These are phyloP conservation scores for Alternaria alternata DNA, from an alignment of 2,329 filamentous ascomycete species.

Conservation along the genomic window DNA sequence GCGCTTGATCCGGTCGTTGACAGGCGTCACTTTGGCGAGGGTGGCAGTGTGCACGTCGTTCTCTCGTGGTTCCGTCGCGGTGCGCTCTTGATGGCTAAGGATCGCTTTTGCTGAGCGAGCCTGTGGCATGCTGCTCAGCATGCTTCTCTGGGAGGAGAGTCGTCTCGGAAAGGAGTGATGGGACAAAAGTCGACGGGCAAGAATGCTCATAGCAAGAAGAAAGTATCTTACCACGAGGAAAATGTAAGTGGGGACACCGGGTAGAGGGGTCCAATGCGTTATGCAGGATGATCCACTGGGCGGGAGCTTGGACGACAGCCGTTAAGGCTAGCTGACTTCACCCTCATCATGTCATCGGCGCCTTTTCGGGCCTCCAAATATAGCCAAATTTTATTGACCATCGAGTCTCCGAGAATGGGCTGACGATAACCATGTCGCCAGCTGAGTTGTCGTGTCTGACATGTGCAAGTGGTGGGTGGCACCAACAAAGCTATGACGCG, in stretches of 20 bases:
- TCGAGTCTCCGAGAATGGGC: not conserved
- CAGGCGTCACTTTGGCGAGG: constrained; percentile 66
- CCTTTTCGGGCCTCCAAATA: constrained; percentile 4
- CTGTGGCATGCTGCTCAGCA: constrained; percentile 42
- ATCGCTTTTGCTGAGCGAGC: constrained; percentile 41
- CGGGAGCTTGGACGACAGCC: constrained; percentile 23
- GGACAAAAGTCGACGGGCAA: constrained; percentile 22
- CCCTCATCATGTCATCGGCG: constrained; percentile 3
- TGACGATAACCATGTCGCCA: not conserved
- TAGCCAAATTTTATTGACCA: not conserved
- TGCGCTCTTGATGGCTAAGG: constrained; percentile 71
- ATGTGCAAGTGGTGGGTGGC: constrained; percentile 4
- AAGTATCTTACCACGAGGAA: constrained; percentile 25
- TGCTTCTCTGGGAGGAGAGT: constrained; percentile 24
- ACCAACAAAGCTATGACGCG: constrained; percentile 17
- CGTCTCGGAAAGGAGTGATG: constrained; percentile 17
- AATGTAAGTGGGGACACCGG: constrained; percentile 26
- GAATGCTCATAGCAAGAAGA: constrained; percentile 26
- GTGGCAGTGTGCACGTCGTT: constrained; percentile 69
- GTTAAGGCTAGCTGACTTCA: constrained; percentile 13
- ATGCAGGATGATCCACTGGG: constrained; percentile 23
- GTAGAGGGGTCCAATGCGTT: constrained; percentile 21
- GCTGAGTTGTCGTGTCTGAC: not conserved
- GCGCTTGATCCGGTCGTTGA: constrained; percentile 74
- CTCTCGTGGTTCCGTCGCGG: constrained; percentile 75